A percentile compares a stretch with the other conserved stretches of the same genome.
These are phyloP conservation scores for Akanthomyces dipterigenus DNA, from an alignment of 2,329 filamentous ascomycete genomes.

Conservation along the genomic window DNA sequence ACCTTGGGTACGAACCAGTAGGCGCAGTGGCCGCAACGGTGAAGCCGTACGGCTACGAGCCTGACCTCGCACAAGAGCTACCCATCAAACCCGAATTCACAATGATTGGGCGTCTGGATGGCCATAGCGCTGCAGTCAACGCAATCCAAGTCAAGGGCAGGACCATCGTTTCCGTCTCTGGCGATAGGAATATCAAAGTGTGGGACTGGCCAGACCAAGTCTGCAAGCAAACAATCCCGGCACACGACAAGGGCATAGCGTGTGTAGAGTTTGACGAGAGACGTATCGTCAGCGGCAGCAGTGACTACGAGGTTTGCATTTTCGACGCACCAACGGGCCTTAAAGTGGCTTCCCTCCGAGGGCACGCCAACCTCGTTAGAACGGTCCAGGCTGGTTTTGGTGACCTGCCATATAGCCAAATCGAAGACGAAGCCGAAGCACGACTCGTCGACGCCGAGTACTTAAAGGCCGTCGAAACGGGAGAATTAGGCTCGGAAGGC, in stretches of 20 bases:
- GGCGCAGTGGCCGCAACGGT: slow-evolving; percentile 47
- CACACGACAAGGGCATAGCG: slow-evolving; percentile 91
- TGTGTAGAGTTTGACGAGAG: slow-evolving; percentile 95
- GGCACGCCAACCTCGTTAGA: slow-evolving; percentile 78
- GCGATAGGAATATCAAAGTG: slow-evolving; percentile 86
- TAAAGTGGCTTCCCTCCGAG: slow-evolving; percentile 80
- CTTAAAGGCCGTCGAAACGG: slow-evolving; percentile 52
- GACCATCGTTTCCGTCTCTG: slow-evolving; percentile 89
- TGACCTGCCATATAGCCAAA: slow-evolving; percentile 72
- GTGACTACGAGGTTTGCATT: slow-evolving; percentile 91
- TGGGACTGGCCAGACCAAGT: slow-evolving; percentile 82
- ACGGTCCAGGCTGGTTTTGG: slow-evolving; percentile 95
- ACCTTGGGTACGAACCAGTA: slow-evolving; percentile 49
- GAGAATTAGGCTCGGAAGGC: slow-evolving; percentile 34
- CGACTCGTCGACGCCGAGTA: slow-evolving; percentile 67
- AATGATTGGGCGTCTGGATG: slow-evolving; percentile 71
- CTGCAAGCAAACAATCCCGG: slow-evolving; percentile 71
- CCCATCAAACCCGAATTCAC: slow-evolving; percentile 59
- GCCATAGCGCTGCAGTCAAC: slow-evolving; percentile 89
- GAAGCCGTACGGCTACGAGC: slow-evolving; percentile 49
- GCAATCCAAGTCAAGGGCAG: slow-evolving; percentile 83
- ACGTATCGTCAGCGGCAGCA: slow-evolving; percentile 91
- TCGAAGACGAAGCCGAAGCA: slow-evolving; percentile 68
- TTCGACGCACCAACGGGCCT: slow-evolving; percentile 82
- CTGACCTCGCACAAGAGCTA: slow-evolving; percentile 38